Base-by-base conservation (phyloP, 1,139 yeast species). In the Saccharomycopsis crataegensis region DNA sequence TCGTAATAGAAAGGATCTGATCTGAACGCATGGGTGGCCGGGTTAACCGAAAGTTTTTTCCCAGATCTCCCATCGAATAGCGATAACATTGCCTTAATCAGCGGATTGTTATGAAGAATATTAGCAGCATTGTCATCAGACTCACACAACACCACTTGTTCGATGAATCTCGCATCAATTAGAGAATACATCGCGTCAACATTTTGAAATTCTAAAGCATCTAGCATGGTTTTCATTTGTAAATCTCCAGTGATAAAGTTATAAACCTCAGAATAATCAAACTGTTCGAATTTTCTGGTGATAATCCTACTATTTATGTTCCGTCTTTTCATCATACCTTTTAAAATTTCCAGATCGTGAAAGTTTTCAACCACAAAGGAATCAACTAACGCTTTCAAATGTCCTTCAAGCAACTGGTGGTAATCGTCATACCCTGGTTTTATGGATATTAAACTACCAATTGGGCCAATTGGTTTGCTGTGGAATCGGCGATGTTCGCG, bases 391-490 rank as follows among this genome's bases (percentile, higher is more conserved):
- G 11, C 1, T 43, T 74, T 72, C 43, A 83, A 60, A 14, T 73
- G 65, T 0, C 78, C 66, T 61, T 88, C 94, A 12, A 93, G 65
- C 3, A 86, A 65, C 17, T 76, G 76, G 7, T 77, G 70, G 91
- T 91, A 91, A 44, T 74, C 67, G n/a, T 73, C 69, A 59, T 69
- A 78, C 17, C 76, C 80, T 1, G 69, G 65, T 60, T 80, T 86
- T 14, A 93, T 71, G 8, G 78, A 73, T 2, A 90, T 73, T 57
- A 71, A 71, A 8, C 74, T 62, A 0, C 97, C 98, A 1, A 91
- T 57, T 0, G 99, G 99, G 0, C 99, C 99, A n/a, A 86, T 66
- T 0, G 96, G 96, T 28, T 61, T 63, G 1, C 65, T 60, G 22
- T 71, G 73, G 75, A 86, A 70, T 52, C 64, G 32, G n/a, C 11